Evolutionary conservation across 139 green algal species (phyloP).

Genomic region (Picochlorum sp.): DNA sequence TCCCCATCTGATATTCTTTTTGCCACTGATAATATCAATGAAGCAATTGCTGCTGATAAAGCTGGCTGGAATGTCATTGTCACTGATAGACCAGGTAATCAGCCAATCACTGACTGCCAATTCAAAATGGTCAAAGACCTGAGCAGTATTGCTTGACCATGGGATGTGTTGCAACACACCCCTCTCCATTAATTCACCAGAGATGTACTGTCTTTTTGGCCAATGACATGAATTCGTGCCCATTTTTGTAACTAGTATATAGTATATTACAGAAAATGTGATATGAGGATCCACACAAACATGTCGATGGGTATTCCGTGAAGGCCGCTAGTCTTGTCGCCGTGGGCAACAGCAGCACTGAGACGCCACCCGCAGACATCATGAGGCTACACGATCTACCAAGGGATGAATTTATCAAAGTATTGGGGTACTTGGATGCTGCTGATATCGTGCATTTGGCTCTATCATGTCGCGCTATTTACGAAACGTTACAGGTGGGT

Average conservation of each 20-base stretch:
- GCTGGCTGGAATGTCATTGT: constrained; percentile 74
- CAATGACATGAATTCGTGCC: too few relatives aligned
- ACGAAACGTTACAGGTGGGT: neutral
- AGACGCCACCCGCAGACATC: too few relatives aligned
- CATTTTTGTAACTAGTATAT: too few relatives aligned
- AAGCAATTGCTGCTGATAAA: constrained; percentile 66
- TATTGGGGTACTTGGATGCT: constrained; percentile 4
- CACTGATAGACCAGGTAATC: constrained; percentile 68
- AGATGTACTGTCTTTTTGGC: too few relatives aligned
- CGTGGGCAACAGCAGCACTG: too few relatives aligned
- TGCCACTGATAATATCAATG: constrained; percentile 71
- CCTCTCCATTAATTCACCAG: too few relatives aligned
- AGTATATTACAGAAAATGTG: too few relatives aligned
- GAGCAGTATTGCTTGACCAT: neutral
- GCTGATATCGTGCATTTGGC: constrained; percentile 7
- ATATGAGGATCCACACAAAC: too few relatives aligned
- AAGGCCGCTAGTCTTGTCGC: too few relatives aligned
- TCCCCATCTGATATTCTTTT: constrained; percentile 66
- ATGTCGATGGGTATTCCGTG: too few relatives aligned
- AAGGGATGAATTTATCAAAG: constrained; percentile 8
- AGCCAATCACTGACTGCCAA: constrained; percentile 28
- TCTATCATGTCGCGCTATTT: neutral
- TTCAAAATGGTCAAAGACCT: neutral
- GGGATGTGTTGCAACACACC: too few relatives aligned
- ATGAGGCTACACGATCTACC: constrained; percentile 8